Percentiles rank a stretch among this genome's conserved stretches.
Conservation (phyloP, 2,329 filamentous ascomycete genomes). For the Xylaria sp. region DNA sequence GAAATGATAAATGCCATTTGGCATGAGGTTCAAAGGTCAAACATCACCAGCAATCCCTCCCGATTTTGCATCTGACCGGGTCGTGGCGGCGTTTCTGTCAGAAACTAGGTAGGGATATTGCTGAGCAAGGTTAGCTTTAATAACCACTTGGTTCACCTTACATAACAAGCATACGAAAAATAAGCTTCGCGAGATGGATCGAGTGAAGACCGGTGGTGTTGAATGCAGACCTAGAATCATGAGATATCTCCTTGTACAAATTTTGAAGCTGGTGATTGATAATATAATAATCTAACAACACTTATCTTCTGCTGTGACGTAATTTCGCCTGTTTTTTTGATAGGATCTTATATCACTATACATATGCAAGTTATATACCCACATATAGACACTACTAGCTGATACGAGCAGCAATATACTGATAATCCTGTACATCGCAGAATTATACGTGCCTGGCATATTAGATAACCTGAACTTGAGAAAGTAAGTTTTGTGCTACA, state of each 20-base stretch:
- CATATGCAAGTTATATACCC: not conserved
- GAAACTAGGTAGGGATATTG: slow-evolving; percentile 6
- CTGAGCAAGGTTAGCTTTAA: not conserved
- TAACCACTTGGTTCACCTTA: slow-evolving; percentile 3
- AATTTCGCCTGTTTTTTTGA: not conserved
- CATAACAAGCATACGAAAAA: slow-evolving; percentile 2
- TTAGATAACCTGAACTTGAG: too few relatives aligned
- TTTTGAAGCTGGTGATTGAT: slow-evolving; percentile 9
- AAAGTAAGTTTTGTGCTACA: too few relatives aligned
- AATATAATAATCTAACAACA: slow-evolving; percentile 16
- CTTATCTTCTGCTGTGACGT: not conserved
- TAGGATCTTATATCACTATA: not conserved
- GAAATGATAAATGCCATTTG: slow-evolving; percentile 3
- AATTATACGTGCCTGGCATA: too few relatives aligned
- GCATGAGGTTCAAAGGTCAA: slow-evolving; percentile 12
- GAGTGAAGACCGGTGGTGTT: not conserved
- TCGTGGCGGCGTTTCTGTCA: not conserved
- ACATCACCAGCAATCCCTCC: not conserved
- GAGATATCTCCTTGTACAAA: not conserved
- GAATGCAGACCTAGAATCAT: slow-evolving; percentile 2
- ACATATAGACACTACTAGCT: not conserved
- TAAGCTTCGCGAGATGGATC: not conserved
- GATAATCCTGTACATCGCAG: too few relatives aligned
- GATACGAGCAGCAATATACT: too few relatives aligned
- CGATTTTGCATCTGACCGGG: slow-evolving; percentile 6